These are phyloP conservation scores for Monosporascus ibericus DNA, from an alignment of 2,329 filamentous ascomycete genomes.

Conservation along the genomic window DNA sequence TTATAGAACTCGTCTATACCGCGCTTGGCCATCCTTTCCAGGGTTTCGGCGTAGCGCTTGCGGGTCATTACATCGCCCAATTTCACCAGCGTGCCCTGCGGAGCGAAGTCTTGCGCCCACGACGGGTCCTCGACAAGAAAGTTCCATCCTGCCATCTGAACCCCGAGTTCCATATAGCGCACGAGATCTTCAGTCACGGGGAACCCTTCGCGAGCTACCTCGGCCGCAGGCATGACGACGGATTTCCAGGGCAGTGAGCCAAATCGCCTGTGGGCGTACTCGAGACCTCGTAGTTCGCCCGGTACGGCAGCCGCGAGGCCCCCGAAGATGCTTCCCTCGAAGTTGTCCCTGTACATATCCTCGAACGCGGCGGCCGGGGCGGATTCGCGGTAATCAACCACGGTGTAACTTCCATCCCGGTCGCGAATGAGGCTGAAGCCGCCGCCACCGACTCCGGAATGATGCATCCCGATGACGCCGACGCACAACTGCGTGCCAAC, in stretches of 20 bases:
- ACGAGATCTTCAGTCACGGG: conserved; percentile 67
- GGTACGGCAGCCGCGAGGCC: conserved; percentile 69
- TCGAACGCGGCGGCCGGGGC: conserved; percentile 75
- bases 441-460: conserved; percentile 80
- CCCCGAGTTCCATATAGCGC: conserved; percentile 59
- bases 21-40: conserved; percentile 68
- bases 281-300: conserved; percentile 71
- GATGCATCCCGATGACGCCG: conserved; percentile 70
- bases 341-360: conserved; percentile 78
- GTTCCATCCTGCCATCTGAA: conserved; percentile 31
- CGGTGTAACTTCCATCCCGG: conserved; percentile 67
- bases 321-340: conserved; percentile 59
- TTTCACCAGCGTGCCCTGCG: conserved; percentile 65
- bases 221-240: conserved; percentile 68
- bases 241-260: conserved; percentile 64
- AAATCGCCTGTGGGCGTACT: conserved; percentile 69
- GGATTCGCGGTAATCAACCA: conserved; percentile 84
- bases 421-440: conserved; percentile 81
- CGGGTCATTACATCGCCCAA: conserved; percentile 75
- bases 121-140: conserved; percentile 70
- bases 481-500: conserved; percentile 71
- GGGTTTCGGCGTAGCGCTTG: conserved; percentile 68
- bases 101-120: conserved; percentile 86
- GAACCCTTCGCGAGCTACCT: conserved; percentile 70
- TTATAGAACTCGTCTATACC: conserved; percentile 71